Evolutionary conservation across 129 eudicot genomes (phyloP), one percentile per base, ranked within the genome.

Genomic region (Dittrichia graveolens): DNA sequence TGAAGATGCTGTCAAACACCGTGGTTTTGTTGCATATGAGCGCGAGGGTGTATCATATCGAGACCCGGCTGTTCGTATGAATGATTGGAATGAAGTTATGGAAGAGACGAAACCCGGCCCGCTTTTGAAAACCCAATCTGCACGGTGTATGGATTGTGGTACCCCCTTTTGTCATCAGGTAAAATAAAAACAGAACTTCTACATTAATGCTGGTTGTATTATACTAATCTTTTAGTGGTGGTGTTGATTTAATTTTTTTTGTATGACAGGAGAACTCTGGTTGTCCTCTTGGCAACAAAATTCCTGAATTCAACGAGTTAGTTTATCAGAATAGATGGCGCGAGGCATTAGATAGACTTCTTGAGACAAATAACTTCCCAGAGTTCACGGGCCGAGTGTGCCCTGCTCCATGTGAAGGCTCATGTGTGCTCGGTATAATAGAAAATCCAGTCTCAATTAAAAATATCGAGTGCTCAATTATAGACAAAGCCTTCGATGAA

Each of bases 141-240:
- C 99, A 31, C 84, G 99, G 46, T 95, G 99, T 57, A 95, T 95
- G 99, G 99, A 95, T 77, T 95, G 99, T 38, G 99, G 99, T 50
- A 95, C 99, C 2, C 99, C 99, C 10, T 95, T 95, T 72, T 95
- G 99, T 69, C 99, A 95, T 83, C 99, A 95, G 93, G 99, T 94
- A 75, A 74, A 24, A 24, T 24, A 24, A 50, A 6, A 65, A 49
- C 54, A 3, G 52, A 11, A 38, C 57, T 13, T 13, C 6, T 4
- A 57, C 7, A 7, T 43, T 16, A 50, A 6, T n/a, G 47, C 52
- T 37, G 65, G 47, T 59, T 53, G 10, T 61, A 50, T 46, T 18
- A 15, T n/a, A 8, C 65, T 8, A 38, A 10, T 6, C 13, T 69
- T 45, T 2, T 13, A 4, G 8, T 15, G 10, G 3, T 52, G 14